Conservation (phyloP, 225 moss, liverwort and hornwort genomes). For the Sphagnum contortum region DNA sequence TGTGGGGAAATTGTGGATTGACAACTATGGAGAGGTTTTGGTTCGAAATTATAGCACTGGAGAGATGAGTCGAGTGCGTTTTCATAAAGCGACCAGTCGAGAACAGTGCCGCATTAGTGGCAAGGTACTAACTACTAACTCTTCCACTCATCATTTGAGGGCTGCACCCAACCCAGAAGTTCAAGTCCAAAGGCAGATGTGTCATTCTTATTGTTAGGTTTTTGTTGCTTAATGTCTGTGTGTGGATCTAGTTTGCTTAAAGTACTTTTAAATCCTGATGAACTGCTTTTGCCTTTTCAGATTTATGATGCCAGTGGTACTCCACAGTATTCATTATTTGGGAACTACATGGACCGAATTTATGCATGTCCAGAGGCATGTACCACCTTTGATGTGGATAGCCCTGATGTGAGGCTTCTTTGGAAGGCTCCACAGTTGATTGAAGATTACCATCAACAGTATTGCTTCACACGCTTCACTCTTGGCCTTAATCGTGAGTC, state of each 20-base stretch:
- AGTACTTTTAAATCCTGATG: too few species aligned
- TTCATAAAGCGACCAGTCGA: constrained; percentile 89
- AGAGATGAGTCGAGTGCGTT: constrained; percentile 76
- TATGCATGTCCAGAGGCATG: constrained; percentile 59
- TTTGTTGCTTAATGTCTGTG: too few species aligned
- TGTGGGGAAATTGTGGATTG: constrained; percentile 93
- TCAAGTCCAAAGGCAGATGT: too few species aligned
- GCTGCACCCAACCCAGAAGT: too few species aligned
- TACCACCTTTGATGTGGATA: constrained; percentile 44
- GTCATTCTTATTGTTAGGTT: too few species aligned
- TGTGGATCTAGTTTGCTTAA: too few species aligned
- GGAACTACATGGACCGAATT: constrained; percentile 88
- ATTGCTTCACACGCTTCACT: constrained; percentile 83
- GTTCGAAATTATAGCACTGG: constrained; percentile 78
- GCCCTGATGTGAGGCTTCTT: constrained; percentile 44
- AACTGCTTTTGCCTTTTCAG: constrained; percentile 22
- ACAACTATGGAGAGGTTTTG: constrained; percentile 91
- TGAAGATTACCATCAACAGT: constrained; percentile 94
- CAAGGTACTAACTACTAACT: constrained; percentile 36
- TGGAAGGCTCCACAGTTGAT: constrained; percentile 71
- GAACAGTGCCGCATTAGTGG: constrained; percentile 91
- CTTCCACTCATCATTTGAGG: background rate
- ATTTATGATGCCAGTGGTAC: constrained; percentile 67
- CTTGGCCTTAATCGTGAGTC: constrained; percentile 77
- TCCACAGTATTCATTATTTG: constrained; percentile 59